Conservation (phyloP, 352 stramenopile species). For the Phytophthora pistaciae region DNA sequence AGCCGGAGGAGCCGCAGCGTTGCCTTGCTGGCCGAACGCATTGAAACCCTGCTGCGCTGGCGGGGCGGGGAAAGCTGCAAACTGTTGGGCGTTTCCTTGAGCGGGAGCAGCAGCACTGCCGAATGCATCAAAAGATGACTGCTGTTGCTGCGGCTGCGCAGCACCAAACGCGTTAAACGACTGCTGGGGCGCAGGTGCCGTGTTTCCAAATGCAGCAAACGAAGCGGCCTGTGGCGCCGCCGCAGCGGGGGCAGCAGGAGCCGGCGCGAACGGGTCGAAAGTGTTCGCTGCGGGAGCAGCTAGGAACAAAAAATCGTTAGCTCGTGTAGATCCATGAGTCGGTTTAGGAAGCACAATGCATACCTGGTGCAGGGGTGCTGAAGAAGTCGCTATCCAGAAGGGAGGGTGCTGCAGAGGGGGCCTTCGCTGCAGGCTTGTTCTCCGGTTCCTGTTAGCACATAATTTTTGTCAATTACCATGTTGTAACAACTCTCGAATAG, state of each 20-base stretch:
- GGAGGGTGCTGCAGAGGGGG: conserved; percentile 68
- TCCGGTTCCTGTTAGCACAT: conserved; percentile 45
- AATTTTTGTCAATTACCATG: conserved; percentile 5
- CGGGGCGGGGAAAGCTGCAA: conserved; percentile 51
- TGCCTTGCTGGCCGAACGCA: conserved; percentile 55
- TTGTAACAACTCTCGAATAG: background rate
- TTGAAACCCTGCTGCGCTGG: conserved; percentile 56
- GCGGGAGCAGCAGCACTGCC: conserved; percentile 37
- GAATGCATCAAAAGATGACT: conserved; percentile 73
- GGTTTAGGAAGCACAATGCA: conserved; percentile 5
- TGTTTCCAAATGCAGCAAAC: conserved; percentile 53
- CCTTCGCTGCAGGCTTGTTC: conserved; percentile 51
- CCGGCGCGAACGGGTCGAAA: conserved; percentile 78
- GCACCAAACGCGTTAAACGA: conserved; percentile 67
- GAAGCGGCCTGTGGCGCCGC: conserved; percentile 32
- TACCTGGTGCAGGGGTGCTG: conserved; percentile 45
- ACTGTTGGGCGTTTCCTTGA: conserved; percentile 43
- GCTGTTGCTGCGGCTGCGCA: conserved; percentile 48
- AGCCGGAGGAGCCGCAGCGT: conserved; percentile 36
- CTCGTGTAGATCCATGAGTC: background rate
- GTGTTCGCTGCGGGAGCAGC: conserved; percentile 40
- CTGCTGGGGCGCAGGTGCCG: conserved; percentile 46
- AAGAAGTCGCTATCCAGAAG: conserved; percentile 88
- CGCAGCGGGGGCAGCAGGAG: conserved; percentile 34
- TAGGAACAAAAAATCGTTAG: conserved; percentile 14